Percentiles rank a stretch among this genome's conserved stretches.
Conservation (phyloP, 148 eudicot species). For the Rhododendron mucronatum region DNA sequence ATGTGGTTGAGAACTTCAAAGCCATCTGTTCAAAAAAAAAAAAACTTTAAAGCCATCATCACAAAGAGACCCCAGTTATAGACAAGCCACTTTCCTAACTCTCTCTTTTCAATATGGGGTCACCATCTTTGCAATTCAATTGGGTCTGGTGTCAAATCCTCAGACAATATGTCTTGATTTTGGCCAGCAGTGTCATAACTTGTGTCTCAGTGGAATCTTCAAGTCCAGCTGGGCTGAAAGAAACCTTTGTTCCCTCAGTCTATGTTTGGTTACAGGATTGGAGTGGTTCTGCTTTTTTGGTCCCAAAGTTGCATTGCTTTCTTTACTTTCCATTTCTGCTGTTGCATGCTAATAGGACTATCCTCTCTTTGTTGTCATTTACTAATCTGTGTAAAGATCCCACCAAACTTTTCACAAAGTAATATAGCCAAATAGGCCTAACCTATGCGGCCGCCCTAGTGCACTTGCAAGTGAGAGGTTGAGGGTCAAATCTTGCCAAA, state of each 20-base stretch:
- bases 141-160: slow-evolving; percentile 36
- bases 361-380: background rate
- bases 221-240: slow-evolving; percentile 35
- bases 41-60: slow-evolving; percentile 1
- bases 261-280: slow-evolving; percentile 25
- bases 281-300: slow-evolving; percentile 4
- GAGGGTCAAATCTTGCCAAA: background rate
- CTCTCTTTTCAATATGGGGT: slow-evolving; percentile 15
- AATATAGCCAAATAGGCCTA: background rate
- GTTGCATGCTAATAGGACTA: background rate
- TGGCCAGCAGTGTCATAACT: slow-evolving; percentile 41
- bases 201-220: slow-evolving; percentile 29
- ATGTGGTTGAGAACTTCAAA: slow-evolving; percentile 8
- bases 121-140: slow-evolving; percentile 12
- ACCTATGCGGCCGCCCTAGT: background rate
- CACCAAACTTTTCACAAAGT: background rate
- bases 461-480: background rate
- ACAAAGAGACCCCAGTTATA: slow-evolving; percentile 10
- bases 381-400: background rate
- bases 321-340: background rate
- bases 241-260: slow-evolving; percentile 23
- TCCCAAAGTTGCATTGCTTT: background rate
- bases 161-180: slow-evolving; percentile 24
- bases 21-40: background rate
- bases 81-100: slow-evolving; percentile 12